These are phyloP conservation scores for Penicillium sp. DNA, from an alignment of 2,329 filamentous ascomycete species.

Conservation along the genomic window DNA sequence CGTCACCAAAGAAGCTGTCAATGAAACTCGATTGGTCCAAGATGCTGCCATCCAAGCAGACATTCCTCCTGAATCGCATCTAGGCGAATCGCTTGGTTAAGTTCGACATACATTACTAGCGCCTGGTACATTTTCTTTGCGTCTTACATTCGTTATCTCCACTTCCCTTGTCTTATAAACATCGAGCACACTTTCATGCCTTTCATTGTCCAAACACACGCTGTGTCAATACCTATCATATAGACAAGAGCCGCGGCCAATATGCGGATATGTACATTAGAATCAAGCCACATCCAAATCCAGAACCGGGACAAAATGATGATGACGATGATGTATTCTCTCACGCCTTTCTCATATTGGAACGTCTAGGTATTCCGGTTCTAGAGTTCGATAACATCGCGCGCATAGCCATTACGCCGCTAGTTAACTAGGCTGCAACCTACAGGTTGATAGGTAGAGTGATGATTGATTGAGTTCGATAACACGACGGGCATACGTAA, in stretches of 20 bases:
- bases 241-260: constrained; percentile 9
- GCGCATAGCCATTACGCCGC: too few relatives aligned
- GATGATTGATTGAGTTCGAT: too few relatives aligned
- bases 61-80: constrained; percentile 19
- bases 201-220: constrained; percentile 8
- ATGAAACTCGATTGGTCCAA: constrained; percentile 23
- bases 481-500: too few relatives aligned
- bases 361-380: too few relatives aligned
- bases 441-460: too few relatives aligned
- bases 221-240: constrained; percentile 14
- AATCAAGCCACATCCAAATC: background rate
- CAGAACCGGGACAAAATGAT: background rate
- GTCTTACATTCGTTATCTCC: background rate
- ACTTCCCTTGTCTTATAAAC: background rate
- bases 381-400: too few relatives aligned
- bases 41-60: constrained; percentile 17
- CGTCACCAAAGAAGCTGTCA: constrained; percentile 29
- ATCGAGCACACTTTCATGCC: background rate
- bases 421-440: too few relatives aligned
- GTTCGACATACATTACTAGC: background rate
- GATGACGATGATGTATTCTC: background rate
- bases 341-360: too few relatives aligned
- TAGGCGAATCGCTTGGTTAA: constrained; percentile 34
- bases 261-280: background rate
- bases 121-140: background rate